A percentile compares a stretch with the other conserved stretches of the same genome.
Conservation (phyloP, 2,329 filamentous ascomycete species). For the Fusarium bactridioides region DNA sequence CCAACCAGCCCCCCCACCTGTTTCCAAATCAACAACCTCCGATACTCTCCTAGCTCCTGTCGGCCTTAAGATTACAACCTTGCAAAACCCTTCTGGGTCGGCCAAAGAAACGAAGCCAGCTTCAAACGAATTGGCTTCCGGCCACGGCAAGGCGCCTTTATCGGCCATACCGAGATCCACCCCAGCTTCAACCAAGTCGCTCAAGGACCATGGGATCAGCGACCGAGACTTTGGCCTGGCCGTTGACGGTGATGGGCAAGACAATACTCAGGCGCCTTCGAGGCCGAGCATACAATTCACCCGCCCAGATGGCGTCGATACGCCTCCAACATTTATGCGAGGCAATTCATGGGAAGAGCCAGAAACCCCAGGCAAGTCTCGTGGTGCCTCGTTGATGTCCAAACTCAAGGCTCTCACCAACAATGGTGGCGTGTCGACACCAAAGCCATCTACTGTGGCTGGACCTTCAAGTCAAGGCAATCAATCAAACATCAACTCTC, state of each 20-base stretch:
- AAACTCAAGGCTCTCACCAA: constrained; percentile 79
- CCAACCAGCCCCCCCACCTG: constrained; percentile 16
- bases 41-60: constrained; percentile 31
- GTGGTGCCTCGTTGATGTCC: constrained; percentile 74
- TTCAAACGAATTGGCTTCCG: constrained; percentile 3
- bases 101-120: constrained; percentile 19
- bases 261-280: constrained; percentile 25
- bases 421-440: constrained; percentile 56
- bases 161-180: constrained; percentile 31
- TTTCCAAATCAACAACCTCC: constrained; percentile 30
- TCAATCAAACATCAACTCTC: constrained; percentile 57
- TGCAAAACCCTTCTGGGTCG: background rate
- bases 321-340: constrained; percentile 61
- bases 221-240: constrained; percentile 32
- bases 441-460: constrained; percentile 49
- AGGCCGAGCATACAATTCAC: constrained; percentile 79
- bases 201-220: constrained; percentile 31
- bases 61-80: constrained; percentile 25
- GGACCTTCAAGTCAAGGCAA: constrained; percentile 46
- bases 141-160: constrained; percentile 18
- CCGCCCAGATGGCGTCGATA: constrained; percentile 60
- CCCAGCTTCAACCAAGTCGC: constrained; percentile 34
- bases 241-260: constrained; percentile 20
- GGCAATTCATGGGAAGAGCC: constrained; percentile 72
- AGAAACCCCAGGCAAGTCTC: constrained; percentile 66